These are phyloP conservation scores for Closterium sp. DNA, from an alignment of 139 green algal species.

Conservation along the genomic window DNA sequence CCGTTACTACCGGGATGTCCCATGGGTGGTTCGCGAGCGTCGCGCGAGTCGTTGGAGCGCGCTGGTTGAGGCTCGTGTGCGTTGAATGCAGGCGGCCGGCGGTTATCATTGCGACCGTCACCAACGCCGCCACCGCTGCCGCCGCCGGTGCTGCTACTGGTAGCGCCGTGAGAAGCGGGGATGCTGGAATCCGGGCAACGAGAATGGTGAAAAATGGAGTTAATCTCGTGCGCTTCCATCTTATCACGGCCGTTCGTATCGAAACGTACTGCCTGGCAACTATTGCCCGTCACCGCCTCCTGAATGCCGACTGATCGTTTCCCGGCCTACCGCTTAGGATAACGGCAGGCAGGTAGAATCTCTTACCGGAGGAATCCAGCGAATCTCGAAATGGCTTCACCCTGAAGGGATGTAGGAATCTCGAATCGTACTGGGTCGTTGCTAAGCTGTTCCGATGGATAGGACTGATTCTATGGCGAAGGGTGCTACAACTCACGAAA, in stretches of 20 bases:
- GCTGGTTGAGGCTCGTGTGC: neutral
- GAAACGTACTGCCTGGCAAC: too few species aligned
- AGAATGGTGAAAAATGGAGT: neutral
- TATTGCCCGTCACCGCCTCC: too few species aligned
- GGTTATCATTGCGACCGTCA: neutral
- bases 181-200: neutral
- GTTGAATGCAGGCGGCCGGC: neutral
- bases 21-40: neutral
- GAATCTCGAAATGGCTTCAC: neutral
- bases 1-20: neutral
- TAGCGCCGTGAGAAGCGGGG: neutral
- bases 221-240: neutral
- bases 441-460: too few species aligned
- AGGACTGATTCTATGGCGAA: neutral
- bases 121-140: too few species aligned
- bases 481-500: too few species aligned
- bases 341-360: too few species aligned
- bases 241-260: too few species aligned
- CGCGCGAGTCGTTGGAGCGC: neutral
- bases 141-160: neutral
- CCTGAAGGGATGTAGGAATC: neutral
- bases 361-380: neutral
- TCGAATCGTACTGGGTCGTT: neutral
- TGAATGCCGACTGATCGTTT: too few species aligned
- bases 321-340: too few species aligned